phyloP scores from a whole-genome alignment of 306 rosid genomes.

The Comarum palustre region DNA sequence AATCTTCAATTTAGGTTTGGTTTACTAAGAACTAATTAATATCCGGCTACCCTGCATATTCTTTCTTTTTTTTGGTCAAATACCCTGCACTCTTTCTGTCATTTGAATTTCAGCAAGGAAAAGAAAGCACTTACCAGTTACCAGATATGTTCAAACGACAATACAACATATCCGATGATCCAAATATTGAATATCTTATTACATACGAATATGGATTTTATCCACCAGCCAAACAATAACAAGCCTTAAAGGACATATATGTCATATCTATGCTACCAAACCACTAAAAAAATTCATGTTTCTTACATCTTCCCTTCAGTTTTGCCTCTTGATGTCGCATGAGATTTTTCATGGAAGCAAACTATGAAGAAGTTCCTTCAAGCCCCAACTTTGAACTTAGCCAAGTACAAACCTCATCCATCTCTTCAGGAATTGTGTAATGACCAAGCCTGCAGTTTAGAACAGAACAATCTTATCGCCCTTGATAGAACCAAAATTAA shows the following conservation, averaged over 20 bases:
- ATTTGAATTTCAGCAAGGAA: background rate
- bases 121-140: background rate
- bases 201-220: constrained; percentile 7
- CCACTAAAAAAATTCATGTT: background rate
- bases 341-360: background rate
- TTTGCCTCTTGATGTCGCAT: background rate
- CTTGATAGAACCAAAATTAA: background rate
- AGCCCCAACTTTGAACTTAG: constrained; percentile 70
- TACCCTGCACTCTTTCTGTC: background rate
- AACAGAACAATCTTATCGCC: background rate
- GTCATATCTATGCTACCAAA: background rate
- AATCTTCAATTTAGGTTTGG: background rate
- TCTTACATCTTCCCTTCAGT: background rate
- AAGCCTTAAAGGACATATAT: background rate
- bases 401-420: constrained; percentile 87
- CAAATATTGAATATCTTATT: constrained; percentile 11
- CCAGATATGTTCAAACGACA: background rate
- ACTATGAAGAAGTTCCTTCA: constrained; percentile 50
- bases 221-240: constrained; percentile 22
- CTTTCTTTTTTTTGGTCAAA: background rate
- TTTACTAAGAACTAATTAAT: background rate
- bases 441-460: constrained; percentile 74
- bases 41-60: background rate
- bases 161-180: background rate
- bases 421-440: constrained; percentile 86